Evolutionary conservation across 2,329 filamentous ascomycete genomes (phyloP).

Genomic region (Alternaria sp.): DNA sequence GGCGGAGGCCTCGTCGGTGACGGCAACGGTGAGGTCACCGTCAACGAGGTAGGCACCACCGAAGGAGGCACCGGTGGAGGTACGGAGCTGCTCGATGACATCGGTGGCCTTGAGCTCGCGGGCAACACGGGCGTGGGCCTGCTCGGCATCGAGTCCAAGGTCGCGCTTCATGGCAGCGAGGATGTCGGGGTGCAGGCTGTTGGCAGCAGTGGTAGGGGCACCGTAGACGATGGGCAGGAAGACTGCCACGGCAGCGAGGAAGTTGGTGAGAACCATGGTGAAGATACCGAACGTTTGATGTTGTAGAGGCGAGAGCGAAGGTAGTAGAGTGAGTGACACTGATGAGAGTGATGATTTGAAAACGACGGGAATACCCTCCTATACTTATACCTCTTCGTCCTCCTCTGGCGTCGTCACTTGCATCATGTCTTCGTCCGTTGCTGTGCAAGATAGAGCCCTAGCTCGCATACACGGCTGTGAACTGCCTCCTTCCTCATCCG

Average conservation of each 20-base stretch:
- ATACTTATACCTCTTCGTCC: constrained; percentile 26
- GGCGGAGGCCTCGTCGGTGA: constrained; percentile 48
- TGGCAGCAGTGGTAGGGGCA: constrained; percentile 46
- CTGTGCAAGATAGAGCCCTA: constrained; percentile 4
- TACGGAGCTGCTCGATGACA: constrained; percentile 48
- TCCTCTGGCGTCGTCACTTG: constrained; percentile 4
- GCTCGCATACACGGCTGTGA: constrained; percentile 8
- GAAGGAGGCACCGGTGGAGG: constrained; percentile 43
- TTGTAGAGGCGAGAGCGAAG: constrained; percentile 34
- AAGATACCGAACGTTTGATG: constrained; percentile 25
- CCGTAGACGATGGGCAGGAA: constrained; percentile 52
- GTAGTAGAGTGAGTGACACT: constrained; percentile 23
- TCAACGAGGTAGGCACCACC: constrained; percentile 51
- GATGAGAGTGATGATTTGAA: constrained; percentile 7
- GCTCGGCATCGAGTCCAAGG: constrained; percentile 48
- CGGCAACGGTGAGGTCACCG: constrained; percentile 46
- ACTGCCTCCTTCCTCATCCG: constrained; percentile 27
- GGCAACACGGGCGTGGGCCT: constrained; percentile 49
- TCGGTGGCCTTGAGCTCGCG: constrained; percentile 46
- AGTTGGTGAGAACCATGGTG: constrained; percentile 49
- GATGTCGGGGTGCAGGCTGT: constrained; percentile 50
- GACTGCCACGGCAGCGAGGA: constrained; percentile 48
- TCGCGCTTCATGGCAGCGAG: constrained; percentile 54
- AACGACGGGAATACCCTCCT: constrained; percentile 4
- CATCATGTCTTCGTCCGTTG: background rate